Base-by-base conservation (phyloP, 169 alveolate species). In the Cryptosporidium sp. region DNA sequence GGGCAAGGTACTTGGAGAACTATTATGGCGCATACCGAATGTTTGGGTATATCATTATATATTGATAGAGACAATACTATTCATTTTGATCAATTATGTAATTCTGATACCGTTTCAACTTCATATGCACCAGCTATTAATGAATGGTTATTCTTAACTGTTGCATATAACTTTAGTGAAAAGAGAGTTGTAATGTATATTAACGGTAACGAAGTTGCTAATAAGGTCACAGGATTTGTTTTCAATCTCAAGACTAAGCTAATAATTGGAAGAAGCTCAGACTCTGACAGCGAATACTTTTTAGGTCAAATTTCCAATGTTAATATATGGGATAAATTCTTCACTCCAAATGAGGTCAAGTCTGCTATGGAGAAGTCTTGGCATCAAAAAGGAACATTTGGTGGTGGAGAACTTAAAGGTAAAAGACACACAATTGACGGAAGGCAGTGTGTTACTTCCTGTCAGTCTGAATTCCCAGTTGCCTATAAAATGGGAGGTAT, bases 391-490 rank as follows among this genome's bases (percentile, higher is more conserved):
- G 89, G 89, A 65, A 41, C 43, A 2, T 61, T 41, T 21, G 85
- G 89, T 1, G 89, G 93, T 43, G 91, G 86, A 12, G 73, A 67
- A 29, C 85, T 86, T 10, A 70, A 71, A n/a, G 94, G 92, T 4
- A 92, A 92, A 51, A 73, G 94, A 18, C 85, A 91, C n/a, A 92
- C 94, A 1, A 69, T 58, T 21, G 94, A 92, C 51, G 94, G 94
- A 5, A 91, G 94, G 18, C 92, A 91, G 35, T 92, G 94, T 68
- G 70, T 93, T 7, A 86, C 94, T 16, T 85, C 93, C 39, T 91
- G 94, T 70, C 80, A 93, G 31, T 80, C 91, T 2, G 93, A 86
- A 68, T 91, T 73, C 86, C 94, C 94, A 10, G 89, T 70, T 41
- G 58, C 85, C 39, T 65, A 84, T 37, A 84, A 86, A 43, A 51